These are phyloP conservation scores for Nissolia schottii DNA, from an alignment of 306 rosid species.

Conservation along the genomic window DNA sequence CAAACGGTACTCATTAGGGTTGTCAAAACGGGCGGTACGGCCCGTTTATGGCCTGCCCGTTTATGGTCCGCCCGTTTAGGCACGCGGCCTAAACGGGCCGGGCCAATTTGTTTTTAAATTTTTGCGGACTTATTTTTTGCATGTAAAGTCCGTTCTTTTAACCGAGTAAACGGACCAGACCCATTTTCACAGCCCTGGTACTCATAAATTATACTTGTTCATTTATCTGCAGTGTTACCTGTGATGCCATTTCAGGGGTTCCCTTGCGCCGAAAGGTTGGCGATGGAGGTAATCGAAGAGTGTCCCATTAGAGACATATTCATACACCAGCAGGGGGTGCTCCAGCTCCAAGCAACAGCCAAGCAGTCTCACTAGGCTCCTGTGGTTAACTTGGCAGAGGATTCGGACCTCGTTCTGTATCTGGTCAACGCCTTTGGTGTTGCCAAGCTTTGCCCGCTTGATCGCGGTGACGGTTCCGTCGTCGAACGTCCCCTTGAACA, in stretches of 20 bases:
- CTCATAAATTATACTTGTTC: too few species aligned
- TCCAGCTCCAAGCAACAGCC: conserved; percentile 50
- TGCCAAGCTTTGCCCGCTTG: conserved; percentile 47
- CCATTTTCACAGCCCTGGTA: too few species aligned
- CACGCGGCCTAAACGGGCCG: too few species aligned
- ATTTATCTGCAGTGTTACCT: too few species aligned
- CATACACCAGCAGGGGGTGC: conserved; percentile 41
- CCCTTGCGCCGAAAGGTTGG: background rate
- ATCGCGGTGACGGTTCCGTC: conserved; percentile 39
- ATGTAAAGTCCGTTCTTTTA: too few species aligned
- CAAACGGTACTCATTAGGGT: too few species aligned
- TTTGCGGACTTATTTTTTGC: too few species aligned
- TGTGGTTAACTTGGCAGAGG: conserved; percentile 56
- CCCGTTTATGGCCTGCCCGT: too few species aligned
- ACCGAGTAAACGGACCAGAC: too few species aligned
- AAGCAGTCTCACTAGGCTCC: conserved; percentile 47
- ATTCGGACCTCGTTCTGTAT: conserved; percentile 50
- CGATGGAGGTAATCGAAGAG: conserved; percentile 50
- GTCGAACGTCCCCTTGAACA: conserved; percentile 43
- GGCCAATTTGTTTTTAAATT: too few species aligned
- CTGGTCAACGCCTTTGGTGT: conserved; percentile 48
- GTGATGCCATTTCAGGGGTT: conserved; percentile 35
- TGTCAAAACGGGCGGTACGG: too few species aligned
- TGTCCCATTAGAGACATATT: conserved; percentile 45
- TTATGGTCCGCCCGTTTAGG: too few species aligned